Conservation (phyloP, 1,139 yeast species). For the Lodderomyces elongisporus region DNA sequence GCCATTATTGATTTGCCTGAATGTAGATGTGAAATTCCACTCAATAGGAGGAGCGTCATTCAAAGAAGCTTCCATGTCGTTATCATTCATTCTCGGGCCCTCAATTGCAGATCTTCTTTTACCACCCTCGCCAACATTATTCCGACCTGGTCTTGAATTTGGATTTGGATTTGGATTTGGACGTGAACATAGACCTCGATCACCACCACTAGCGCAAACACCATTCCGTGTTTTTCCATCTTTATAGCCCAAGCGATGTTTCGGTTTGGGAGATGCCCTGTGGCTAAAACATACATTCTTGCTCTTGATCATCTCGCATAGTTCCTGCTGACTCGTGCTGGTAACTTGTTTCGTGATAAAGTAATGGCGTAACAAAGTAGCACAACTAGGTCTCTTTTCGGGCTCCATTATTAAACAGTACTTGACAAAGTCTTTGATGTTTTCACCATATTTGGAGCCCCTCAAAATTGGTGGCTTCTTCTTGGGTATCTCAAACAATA, state of each 20-base stretch:
- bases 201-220: too few species aligned
- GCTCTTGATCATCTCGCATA: constrained; percentile 7
- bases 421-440: constrained; percentile 55
- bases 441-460: constrained; percentile 40
- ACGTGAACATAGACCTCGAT: too few species aligned
- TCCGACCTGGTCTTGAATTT: too few species aligned
- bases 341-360: constrained; percentile 29
- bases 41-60: constrained; percentile 3
- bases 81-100: constrained; percentile 1
- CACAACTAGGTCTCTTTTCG: constrained; percentile 44
- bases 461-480: constrained; percentile 60
- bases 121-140: too few species aligned
- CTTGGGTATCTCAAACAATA: constrained; percentile 66
- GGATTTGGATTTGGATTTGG: too few species aligned
- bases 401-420: constrained; percentile 60
- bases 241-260: constrained; percentile 7
- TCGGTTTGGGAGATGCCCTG: constrained; percentile 9
- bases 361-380: constrained; percentile 38
- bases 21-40: constrained; percentile 9
- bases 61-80: background rate
- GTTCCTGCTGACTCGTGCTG: constrained; percentile 3
- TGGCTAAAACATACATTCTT: constrained; percentile 8
- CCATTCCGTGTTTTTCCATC: too few species aligned
- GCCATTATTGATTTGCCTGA: background rate
- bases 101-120: too few species aligned